Conservation (phyloP, 305 asterid genomes). For the Fraxinus ornus region DNA sequence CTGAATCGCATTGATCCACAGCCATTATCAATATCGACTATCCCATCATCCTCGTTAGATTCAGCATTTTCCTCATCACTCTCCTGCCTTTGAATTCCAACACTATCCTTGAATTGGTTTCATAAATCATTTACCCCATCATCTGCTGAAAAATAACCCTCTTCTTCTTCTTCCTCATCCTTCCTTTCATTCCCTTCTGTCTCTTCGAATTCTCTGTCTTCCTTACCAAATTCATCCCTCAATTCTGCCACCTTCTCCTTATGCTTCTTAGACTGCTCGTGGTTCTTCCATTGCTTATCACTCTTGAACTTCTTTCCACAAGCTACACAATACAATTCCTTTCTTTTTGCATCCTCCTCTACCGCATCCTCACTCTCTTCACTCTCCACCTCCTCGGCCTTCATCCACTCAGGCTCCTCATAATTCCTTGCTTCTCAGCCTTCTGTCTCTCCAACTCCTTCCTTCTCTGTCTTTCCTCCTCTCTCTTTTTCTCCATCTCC, state of each 20-base stretch:
- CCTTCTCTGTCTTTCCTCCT: conserved; percentile 69
- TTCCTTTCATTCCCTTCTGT: conserved; percentile 33
- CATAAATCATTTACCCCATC: conserved; percentile 48
- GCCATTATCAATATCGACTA: conserved; percentile 28
- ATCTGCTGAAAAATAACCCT: conserved; percentile 52
- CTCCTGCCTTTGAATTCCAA: conserved; percentile 44
- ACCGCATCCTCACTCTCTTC: conserved; percentile 48
- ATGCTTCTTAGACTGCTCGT: conserved; percentile 93
- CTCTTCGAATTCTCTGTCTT: conserved; percentile 57
- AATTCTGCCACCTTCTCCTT: conserved; percentile 81
- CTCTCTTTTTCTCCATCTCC: conserved; percentile 77
- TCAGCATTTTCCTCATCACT: conserved; percentile 39
- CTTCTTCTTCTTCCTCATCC: conserved; percentile 31
- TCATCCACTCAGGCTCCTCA: conserved; percentile 85
- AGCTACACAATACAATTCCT: conserved; percentile 81
- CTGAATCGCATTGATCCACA: conserved; percentile 26
- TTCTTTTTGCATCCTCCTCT: conserved; percentile 49
- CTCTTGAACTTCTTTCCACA: conserved; percentile 94
- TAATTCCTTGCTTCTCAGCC: conserved; percentile 73
- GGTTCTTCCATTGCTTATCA: conserved; percentile 97
- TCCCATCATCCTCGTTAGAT: conserved; percentile 34
- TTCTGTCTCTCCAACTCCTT: conserved; percentile 77
- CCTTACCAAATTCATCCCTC: conserved; percentile 67
- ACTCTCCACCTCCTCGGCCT: conserved; percentile 62
- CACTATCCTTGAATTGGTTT: conserved; percentile 43